Evolutionary conservation across 2,329 filamentous ascomycete genomes (phyloP).

Genomic region (Talaromyces rugulosus): DNA sequence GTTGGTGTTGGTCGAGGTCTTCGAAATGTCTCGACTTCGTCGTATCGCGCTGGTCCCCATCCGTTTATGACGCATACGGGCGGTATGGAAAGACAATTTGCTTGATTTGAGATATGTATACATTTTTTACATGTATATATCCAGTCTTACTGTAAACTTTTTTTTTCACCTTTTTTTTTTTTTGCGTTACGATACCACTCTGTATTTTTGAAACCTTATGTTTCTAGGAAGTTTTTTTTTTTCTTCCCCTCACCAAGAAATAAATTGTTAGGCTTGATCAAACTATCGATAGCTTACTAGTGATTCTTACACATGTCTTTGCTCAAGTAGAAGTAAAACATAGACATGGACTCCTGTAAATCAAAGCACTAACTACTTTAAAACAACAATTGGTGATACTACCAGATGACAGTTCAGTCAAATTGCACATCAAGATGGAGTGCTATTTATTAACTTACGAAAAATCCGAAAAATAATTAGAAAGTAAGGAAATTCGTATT

Average conservation of each 20-base stretch:
- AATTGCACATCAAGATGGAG: neutral
- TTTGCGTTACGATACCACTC: neutral
- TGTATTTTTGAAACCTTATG: neutral
- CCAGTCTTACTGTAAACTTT: neutral
- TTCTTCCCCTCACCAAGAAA: neutral
- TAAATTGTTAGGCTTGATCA: neutral
- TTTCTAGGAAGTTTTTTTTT: neutral
- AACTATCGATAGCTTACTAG: neutral
- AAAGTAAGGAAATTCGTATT: constrained; percentile 11
- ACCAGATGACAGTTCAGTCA: neutral
- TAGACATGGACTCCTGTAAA: neutral
- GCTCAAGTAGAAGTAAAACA: too few relatives aligned
- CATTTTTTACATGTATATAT: neutral
- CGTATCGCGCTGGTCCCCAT: constrained; percentile 21
- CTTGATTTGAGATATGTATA: constrained; percentile 18
- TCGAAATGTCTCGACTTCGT: constrained; percentile 19
- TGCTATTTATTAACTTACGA: too few relatives aligned
- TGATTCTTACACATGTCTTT: neutral
- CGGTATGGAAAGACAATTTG: constrained; percentile 36
- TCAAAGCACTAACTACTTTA: neutral
- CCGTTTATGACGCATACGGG: constrained; percentile 28
- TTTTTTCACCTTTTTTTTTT: neutral
- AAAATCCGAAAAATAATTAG: neutral
- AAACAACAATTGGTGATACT: neutral
- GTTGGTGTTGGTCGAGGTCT: constrained; percentile 13